phyloP scores from a whole-genome alignment of 305 asterid genomes.

The Lippia alba region DNA sequence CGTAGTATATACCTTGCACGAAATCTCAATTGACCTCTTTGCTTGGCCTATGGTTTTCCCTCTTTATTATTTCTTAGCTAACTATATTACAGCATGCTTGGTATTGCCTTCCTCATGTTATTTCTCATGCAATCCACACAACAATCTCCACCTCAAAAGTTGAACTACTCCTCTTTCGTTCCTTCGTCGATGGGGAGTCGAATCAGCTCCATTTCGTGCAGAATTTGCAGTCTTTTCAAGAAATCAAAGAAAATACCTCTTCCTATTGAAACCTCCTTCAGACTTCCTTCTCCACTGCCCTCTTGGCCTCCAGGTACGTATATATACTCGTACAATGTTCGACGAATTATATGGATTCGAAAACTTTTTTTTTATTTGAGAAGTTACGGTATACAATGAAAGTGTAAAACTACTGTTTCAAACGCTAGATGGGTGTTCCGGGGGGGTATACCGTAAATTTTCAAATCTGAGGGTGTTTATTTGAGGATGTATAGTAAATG shows the following conservation, averaged over 20 bases:
- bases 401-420: no score
- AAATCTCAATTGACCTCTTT: conserved; percentile 31
- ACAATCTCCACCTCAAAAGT: background rate
- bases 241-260: conserved; percentile 38
- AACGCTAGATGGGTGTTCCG: no score
- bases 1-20: conserved; percentile 45
- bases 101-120: background rate
- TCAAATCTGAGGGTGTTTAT: background rate
- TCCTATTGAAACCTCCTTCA: conserved; percentile 59
- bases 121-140: background rate
- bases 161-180: background rate
- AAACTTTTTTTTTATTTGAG: background rate
- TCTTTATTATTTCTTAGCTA: background rate
- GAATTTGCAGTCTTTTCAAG: conserved; percentile 36
- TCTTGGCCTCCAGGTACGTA: conserved; percentile 78
- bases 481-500: no score
- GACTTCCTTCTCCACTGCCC: conserved; percentile 71
- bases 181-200: conserved; percentile 45
- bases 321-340: no score
- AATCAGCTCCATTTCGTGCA: conserved; percentile 20
- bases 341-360: background rate
- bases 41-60: conserved; percentile 41
- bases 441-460: background rate
- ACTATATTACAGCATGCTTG: background rate
- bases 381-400: no score